Evolutionary conservation across 169 alveolate species (phyloP).

Genomic region (Cryptosporidium viatorum): DNA sequence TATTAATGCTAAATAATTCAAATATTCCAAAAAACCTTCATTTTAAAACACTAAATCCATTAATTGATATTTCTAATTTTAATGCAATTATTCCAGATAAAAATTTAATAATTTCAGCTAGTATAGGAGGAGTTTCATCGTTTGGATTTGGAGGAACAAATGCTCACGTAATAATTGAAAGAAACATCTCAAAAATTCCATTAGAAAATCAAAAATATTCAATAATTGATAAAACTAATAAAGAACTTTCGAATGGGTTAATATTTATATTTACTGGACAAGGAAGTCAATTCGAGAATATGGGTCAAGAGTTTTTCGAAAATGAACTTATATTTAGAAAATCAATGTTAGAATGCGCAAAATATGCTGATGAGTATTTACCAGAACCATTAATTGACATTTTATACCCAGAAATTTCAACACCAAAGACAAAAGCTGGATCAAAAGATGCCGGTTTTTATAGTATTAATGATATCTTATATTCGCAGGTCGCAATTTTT

Average conservation of each 20-base stretch:
- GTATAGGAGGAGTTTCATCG: slow-evolving; percentile 62
- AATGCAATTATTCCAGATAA: slow-evolving; percentile 76
- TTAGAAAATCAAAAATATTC: background rate
- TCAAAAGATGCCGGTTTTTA: slow-evolving; percentile 23
- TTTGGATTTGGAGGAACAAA: slow-evolving; percentile 75
- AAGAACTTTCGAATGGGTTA: background rate
- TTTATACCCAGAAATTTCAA: slow-evolving; percentile 40
- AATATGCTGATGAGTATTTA: slow-evolving; percentile 31
- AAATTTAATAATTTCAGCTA: background rate
- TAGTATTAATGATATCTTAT: slow-evolving; percentile 26
- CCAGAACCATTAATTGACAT: slow-evolving; percentile 47
- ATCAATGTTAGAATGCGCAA: slow-evolving; percentile 44
- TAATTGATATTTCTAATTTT: slow-evolving; percentile 78
- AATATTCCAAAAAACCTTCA: slow-evolving; percentile 39
- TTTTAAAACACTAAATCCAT: slow-evolving; percentile 50
- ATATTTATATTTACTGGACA: slow-evolving; percentile 71
- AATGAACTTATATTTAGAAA: slow-evolving; percentile 63
- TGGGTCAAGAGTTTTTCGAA: slow-evolving; percentile 57
- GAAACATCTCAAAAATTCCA: background rate
- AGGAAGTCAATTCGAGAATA: slow-evolving; percentile 60
- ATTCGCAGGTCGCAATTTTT: slow-evolving; percentile 75
- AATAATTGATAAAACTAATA: background rate
- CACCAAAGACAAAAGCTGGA: slow-evolving; percentile 72
- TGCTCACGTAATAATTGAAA: slow-evolving; percentile 45
- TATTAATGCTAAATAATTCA: slow-evolving; percentile 41